Base-by-base conservation (phyloP, 306 rosid species). In the Citrullus colocynthis region DNA sequence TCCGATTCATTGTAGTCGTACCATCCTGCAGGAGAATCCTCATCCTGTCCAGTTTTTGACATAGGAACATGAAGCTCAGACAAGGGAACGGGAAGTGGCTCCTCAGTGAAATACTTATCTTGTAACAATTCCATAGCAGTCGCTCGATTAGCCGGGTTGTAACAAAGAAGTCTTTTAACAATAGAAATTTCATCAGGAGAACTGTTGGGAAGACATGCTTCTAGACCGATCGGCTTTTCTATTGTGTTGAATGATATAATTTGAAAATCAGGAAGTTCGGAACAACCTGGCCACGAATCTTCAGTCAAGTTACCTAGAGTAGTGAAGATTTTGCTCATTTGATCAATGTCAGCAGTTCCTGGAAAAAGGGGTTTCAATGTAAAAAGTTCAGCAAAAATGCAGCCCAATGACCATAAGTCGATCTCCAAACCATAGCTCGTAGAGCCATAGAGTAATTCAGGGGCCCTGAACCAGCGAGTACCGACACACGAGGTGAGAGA, bases 331-430 rank as follows among this genome's bases (percentile, higher is more conserved):
- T 89, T 88, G 79, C 97, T 83, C 48, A 92, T 85, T 77, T 95
- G 99, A 78, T 95, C 99, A 4, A 92, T 86, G 84, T 95, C 99
- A 64, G 91, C 63, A 58, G 89, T 83, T 74, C 99, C 97, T 1
- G 96, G 91, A 77, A 95, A 92, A 69, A 95, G 85, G 5, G 99
- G 97, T 71, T 92, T 82, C 81, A 87, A 81, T 1, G 88, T 86
- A 20, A 87, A 79, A 17, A 95, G 88, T 77, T 92, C 97, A 0
- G 97, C 86, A 21, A 92, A 89, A 71, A 95, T 80, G 87, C 99
- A 92, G 12, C 99, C 99, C 79, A 95, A 60, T 9, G 99, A 90
- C 99, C 99, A 95, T 9, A 95, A 84, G 85, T 95, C 99, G 62
- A 92, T 83, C 89, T 87, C 97, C 36, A 88, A 56, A 79, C 97